Percentiles rank a stretch among this genome's conserved stretches.
These are phyloP conservation scores for Fusarium pininemorale DNA, from an alignment of 2,329 filamentous ascomycete genomes.

Conservation along the genomic window DNA sequence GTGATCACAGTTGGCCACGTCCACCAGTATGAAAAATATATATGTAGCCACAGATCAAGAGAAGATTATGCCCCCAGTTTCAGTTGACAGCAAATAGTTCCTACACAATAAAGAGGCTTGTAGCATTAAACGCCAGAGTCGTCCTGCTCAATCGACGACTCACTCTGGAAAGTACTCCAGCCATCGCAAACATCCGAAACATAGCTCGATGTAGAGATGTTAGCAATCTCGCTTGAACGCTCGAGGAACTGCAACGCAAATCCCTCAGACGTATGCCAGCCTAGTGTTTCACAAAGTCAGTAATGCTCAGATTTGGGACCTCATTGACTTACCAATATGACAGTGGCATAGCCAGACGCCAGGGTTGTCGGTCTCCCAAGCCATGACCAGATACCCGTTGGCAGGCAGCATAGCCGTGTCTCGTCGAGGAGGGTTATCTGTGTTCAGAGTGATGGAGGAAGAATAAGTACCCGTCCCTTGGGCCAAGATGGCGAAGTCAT, in stretches of 20 bases:
- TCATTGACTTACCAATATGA: slow-evolving; percentile 48
- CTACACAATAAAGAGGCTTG: background rate
- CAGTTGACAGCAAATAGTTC: background rate
- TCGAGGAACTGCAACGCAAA: slow-evolving; percentile 9
- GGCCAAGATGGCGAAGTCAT: slow-evolving; percentile 46
- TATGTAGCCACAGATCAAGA: background rate
- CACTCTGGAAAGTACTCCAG: background rate
- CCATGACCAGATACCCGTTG: slow-evolving; percentile 58
- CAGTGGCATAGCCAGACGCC: slow-evolving; percentile 62
- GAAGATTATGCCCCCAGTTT: too few species aligned
- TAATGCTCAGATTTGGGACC: background rate
- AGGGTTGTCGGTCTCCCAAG: slow-evolving; percentile 60
- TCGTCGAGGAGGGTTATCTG: slow-evolving; percentile 59
- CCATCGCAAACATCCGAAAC: slow-evolving; percentile 11
- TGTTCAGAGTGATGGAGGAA: slow-evolving; percentile 7
- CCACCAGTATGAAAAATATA: background rate
- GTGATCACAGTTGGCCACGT: rapidly evolving
- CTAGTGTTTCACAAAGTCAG: background rate
- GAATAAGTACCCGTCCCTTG: slow-evolving; percentile 33
- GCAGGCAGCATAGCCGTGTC: slow-evolving; percentile 60
- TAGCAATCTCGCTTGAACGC: slow-evolving; percentile 2
- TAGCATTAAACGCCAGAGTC: background rate
- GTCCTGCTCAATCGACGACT: background rate
- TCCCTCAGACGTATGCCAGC: slow-evolving; percentile 7
- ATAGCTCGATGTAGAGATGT: background rate